These are phyloP conservation scores for Scedosporium boydii DNA, from an alignment of 2,329 filamentous ascomycete species.

Conservation along the genomic window DNA sequence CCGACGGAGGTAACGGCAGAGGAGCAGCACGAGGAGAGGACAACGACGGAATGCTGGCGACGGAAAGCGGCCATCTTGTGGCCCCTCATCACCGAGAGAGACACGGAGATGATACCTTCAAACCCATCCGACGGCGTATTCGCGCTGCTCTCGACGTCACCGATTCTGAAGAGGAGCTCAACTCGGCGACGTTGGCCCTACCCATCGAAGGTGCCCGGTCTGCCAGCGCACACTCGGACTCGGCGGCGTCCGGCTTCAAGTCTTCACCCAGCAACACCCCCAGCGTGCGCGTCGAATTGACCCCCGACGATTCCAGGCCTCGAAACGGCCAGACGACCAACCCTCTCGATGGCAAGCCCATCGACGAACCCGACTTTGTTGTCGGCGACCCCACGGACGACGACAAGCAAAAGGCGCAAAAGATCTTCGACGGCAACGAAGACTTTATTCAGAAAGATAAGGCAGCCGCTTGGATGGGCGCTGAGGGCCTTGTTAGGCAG, in stretches of 20 bases:
- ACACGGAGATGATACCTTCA: slow-evolving; percentile 17
- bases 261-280: slow-evolving; percentile 27
- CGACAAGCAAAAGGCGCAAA: slow-evolving; percentile 68
- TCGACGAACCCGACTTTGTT: slow-evolving; percentile 50
- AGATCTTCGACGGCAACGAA: slow-evolving; percentile 78
- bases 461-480: slow-evolving; percentile 83
- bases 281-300: slow-evolving; percentile 33
- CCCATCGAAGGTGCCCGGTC: slow-evolving; percentile 30
- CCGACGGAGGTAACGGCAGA: neutral
- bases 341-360: slow-evolving; percentile 26
- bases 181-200: slow-evolving; percentile 28
- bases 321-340: slow-evolving; percentile 23
- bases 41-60: neutral
- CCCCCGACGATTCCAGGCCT: slow-evolving; percentile 26
- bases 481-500: slow-evolving; percentile 52
- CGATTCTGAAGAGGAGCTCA: slow-evolving; percentile 24
- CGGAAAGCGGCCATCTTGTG: neutral
- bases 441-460: slow-evolving; percentile 69
- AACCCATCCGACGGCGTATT: slow-evolving; percentile 14
- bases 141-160: slow-evolving; percentile 14
- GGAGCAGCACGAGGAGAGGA: neutral
- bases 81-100: neutral
- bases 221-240: slow-evolving; percentile 23
- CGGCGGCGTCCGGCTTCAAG: slow-evolving; percentile 29
- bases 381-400: slow-evolving; percentile 53